A percentile compares a stretch with the other conserved stretches of the same genome.
Evolutionary conservation across 495 filamentous ascomycete species (phyloP).

Genomic region (Penicillium angulare): DNA sequence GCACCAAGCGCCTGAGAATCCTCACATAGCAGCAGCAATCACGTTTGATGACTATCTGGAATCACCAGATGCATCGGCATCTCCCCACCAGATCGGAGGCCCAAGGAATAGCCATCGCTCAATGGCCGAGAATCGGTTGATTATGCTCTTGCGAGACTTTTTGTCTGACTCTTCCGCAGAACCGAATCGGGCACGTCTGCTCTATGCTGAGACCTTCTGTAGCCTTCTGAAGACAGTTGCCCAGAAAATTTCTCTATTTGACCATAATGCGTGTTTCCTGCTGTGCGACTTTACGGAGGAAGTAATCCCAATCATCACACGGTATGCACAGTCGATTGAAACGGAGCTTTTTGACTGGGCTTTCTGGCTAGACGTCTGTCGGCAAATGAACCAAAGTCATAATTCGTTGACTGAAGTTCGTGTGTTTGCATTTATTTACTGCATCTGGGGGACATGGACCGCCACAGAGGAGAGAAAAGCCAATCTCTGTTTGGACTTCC

Average conservation of each 20-base stretch:
- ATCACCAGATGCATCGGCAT: constrained; percentile 64
- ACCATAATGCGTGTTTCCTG: constrained; percentile 87
- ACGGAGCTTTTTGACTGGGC: constrained; percentile 66
- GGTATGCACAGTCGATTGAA: constrained; percentile 52
- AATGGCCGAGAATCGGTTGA: constrained; percentile 90
- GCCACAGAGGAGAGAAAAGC: constrained; percentile 67
- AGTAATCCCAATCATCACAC: constrained; percentile 56
- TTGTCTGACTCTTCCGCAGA: constrained; percentile 65
- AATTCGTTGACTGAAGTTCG: constrained; percentile 95
- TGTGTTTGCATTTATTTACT: constrained; percentile 81
- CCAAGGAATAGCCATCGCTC: constrained; percentile 66
- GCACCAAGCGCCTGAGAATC: constrained; percentile 51
- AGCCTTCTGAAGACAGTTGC: constrained; percentile 70
- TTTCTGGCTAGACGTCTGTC: constrained; percentile 86
- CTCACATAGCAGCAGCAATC: constrained; percentile 56
- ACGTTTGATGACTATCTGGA: constrained; percentile 76
- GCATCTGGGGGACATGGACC: constrained; percentile 73
- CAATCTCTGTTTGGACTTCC: constrained; percentile 71
- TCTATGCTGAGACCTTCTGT: constrained; percentile 79
- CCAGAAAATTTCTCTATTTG: constrained; percentile 74
- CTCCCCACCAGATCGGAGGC: constrained; percentile 59
- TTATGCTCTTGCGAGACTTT: constrained; percentile 84
- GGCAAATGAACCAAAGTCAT: constrained; percentile 79
- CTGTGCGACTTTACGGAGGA: constrained; percentile 94
- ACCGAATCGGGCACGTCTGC: constrained; percentile 55